Evolutionary conservation across 805 yeast species (phyloP).

Genomic region (Myxozyma melibiosi): DNA sequence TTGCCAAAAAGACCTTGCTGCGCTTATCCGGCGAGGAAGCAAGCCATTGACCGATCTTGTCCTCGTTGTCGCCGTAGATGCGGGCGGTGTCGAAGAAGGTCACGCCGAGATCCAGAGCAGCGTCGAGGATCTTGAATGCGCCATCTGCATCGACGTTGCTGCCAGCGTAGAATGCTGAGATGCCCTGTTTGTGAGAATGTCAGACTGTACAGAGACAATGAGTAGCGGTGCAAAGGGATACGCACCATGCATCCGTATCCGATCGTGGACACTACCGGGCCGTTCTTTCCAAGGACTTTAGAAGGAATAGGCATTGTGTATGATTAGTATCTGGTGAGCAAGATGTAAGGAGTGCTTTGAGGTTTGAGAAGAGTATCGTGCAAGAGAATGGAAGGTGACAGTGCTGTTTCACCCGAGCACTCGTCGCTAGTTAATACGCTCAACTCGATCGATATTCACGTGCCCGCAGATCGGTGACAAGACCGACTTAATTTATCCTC

Average conservation of each 20-base stretch:
- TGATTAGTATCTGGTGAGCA: too few species aligned
- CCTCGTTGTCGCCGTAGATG: conserved; percentile 64
- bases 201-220: neutral
- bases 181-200: conserved; percentile 21
- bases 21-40: conserved; percentile 7
- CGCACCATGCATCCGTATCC: conserved; percentile 32
- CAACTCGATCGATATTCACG: too few species aligned
- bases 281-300: conserved; percentile 22
- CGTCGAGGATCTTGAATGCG: conserved; percentile 55
- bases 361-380: too few species aligned
- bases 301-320: conserved; percentile 15
- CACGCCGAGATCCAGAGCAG: conserved; percentile 52
- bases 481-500: too few species aligned
- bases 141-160: conserved; percentile 45
- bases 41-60: conserved; percentile 56
- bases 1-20: conserved; percentile 54
- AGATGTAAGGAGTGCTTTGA: too few species aligned
- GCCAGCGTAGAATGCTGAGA: conserved; percentile 29
- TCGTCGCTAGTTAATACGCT: neutral
- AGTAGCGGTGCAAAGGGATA: neutral
- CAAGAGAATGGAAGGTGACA: neutral
- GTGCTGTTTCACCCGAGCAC: neutral
- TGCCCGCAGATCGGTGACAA: too few species aligned
- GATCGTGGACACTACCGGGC: conserved; percentile 23
- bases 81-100: conserved; percentile 67